A percentile compares a stretch with the other conserved stretches of the same genome.
phyloP scores from a whole-genome alignment of 192 early-diverging fungal species.

The Coemansia sp. region DNA sequence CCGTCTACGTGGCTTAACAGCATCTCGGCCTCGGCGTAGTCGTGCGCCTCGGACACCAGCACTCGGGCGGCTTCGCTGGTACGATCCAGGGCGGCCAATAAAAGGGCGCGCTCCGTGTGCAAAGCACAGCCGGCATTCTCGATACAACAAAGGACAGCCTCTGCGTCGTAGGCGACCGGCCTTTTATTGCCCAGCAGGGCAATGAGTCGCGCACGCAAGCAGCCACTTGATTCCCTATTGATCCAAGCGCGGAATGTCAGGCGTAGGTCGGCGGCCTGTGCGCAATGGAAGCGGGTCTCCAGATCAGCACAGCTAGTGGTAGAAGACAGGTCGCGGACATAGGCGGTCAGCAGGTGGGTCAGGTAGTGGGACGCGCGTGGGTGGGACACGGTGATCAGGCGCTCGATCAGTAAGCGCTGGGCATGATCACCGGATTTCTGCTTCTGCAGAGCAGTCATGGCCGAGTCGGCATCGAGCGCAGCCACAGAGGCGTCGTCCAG shows the following conservation, averaged over 20 bases:
- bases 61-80: slow-evolving; percentile 13
- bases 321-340: slow-evolving; percentile 46
- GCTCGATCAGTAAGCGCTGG: slow-evolving; percentile 40
- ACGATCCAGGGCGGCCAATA: slow-evolving; percentile 23
- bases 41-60: slow-evolving; percentile 27
- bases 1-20: slow-evolving; percentile 5
- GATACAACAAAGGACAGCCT: slow-evolving; percentile 14
- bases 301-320: too few species aligned
- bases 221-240: neutral
- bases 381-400: slow-evolving; percentile 27
- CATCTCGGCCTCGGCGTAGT: slow-evolving; percentile 46
- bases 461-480: slow-evolving; percentile 31
- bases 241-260: slow-evolving; percentile 35
- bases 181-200: slow-evolving; percentile 10
- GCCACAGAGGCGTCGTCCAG: slow-evolving; percentile 19
- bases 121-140: slow-evolving; percentile 6
- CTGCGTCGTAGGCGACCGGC: slow-evolving; percentile 19
- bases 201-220: slow-evolving; percentile 21
- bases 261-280: slow-evolving; percentile 29
- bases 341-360: slow-evolving; percentile 37
- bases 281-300: slow-evolving; percentile 17
- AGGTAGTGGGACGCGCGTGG: slow-evolving; percentile 35
- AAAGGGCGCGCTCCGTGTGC: slow-evolving; percentile 22
- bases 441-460: slow-evolving; percentile 10
- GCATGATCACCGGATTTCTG: slow-evolving; percentile 4